Base-by-base conservation (phyloP, 257 asterid genomes). In the Nicotiana attenuata region DNA sequence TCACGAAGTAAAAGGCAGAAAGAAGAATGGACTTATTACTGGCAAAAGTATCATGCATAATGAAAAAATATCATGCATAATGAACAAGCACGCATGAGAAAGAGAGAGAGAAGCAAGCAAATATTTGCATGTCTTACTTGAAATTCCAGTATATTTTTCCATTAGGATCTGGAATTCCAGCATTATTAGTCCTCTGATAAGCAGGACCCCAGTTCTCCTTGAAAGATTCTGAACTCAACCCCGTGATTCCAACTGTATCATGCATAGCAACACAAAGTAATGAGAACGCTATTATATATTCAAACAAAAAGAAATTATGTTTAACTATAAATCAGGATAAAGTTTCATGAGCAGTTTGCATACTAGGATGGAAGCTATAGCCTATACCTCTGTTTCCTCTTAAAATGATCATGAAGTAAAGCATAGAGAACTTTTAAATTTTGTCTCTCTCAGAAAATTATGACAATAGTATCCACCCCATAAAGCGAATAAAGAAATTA, bases 131-230 rank as follows among this genome's bases (percentile, higher is more conserved):
- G 87, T 71, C 96, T 88, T 86, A 96, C 99, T 96, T 92, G 93
- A 96, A 96, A 88, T 84, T 90, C 99, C 99, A 96, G 88, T 88
- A 85, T 87, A 86, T 92, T 75, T 86, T 88, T 83, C 98, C 99
- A 59, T 88, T 71, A 64, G 99, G 97, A 87, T 96, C 99, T 0
- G 99, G 99, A 83, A 96, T 90, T 84, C 99, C 99, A 80, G 99
- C 98, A 92, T 93, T 89, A 80, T 94, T 96, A n/a, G 99, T 96
- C 64, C 83, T 92, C 86, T 94, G 98, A 86, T 96, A 96, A 38
- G 84, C 94, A 38, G 98, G 85, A 65, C 89, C 81, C 99, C 99
- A 96, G 80, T 96, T 96, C 10, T 93, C 90, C 86, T 47, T 90
- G 86, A 96, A 93, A 83, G 98, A 94, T 64, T 84, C 53, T 86